Base-by-base conservation (phyloP, 1,139 yeast species). In the Martiniozyma asiatica region DNA sequence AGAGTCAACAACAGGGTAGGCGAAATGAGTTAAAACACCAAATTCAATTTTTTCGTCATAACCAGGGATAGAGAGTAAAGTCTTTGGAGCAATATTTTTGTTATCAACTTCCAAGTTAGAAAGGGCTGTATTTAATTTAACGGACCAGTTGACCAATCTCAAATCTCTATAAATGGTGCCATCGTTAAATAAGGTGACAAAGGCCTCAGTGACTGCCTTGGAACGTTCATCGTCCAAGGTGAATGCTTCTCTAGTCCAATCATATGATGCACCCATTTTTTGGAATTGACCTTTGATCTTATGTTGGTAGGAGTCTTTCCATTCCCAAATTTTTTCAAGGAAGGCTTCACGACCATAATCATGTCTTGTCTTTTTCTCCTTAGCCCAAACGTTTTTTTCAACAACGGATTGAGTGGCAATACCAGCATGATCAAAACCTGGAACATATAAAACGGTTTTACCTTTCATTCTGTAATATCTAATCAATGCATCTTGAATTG, bases 361-460 rank as follows among this genome's bases (percentile, higher is more conserved):
- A 54, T 89, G 95, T 63, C 97, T 79, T 33, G 98, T 84, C 55
- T 79, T 71, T 61, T 76, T 69, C 53, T 84, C 87, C 45, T 73
- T 72, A 34, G 82, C 80, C 94, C 94, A 85, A 27, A 89, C 58
- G 64, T 80, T 92, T 60, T 89, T 92, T 61, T 89, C 99, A 41
- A 89, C 98, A 43, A 92, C 98, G 15, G 96, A 82, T 59, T 89
- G 99, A 14, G 98, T 92, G 27, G 96, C 94, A 58, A 89, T 87
- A 68, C 99, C 99, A 18, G 98, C 98, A 54, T 89, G 99, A 58
- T 89, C 98, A 50, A 89, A 89, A 26, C 99, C 99, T 31, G 98
- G 98, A 40, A 89, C 58, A 58, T 80, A 92, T 41, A 89, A 64
- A 14, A 89, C 87, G 31, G 97, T 85, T 59, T 81, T 82, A 33